Percentiles rank a stretch among this genome's conserved stretches.
Evolutionary conservation across 768 basidiomycete genomes (phyloP).

Genomic region (Crepidotus variabilis): DNA sequence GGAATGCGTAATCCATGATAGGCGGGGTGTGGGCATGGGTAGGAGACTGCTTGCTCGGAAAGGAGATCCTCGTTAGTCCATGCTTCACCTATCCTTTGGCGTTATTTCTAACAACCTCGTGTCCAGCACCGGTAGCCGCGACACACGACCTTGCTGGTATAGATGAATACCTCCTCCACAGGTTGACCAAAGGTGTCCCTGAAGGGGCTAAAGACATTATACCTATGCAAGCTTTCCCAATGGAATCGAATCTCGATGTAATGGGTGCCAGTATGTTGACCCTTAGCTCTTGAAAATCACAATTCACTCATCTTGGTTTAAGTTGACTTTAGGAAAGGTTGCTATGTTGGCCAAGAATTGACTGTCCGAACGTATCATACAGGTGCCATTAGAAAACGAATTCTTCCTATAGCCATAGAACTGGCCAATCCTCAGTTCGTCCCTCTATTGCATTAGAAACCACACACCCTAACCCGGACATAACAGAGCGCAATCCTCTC

Average conservation of each 20-base stretch:
- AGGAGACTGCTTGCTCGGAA: slow-evolving; percentile 64
- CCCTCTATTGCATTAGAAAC: neutral
- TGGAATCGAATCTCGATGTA: slow-evolving; percentile 91
- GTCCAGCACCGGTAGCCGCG: slow-evolving; percentile 47
- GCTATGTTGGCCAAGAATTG: slow-evolving; percentile 96
- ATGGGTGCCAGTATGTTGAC: slow-evolving; percentile 82
- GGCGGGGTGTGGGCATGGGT: slow-evolving; percentile 78
- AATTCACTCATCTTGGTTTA: neutral
- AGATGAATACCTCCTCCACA: slow-evolving; percentile 71
- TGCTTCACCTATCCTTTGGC: neutral
- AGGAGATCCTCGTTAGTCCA: slow-evolving; percentile 65
- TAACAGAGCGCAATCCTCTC: slow-evolving; percentile 2
- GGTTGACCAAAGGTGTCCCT: slow-evolving; percentile 80
- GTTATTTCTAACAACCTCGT: slow-evolving; percentile 1
- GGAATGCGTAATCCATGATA: slow-evolving; percentile 52
- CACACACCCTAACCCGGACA: slow-evolving; percentile 10
- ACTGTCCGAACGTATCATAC: slow-evolving; percentile 97
- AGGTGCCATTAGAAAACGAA: slow-evolving; percentile 85
- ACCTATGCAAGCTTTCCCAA: slow-evolving; percentile 79
- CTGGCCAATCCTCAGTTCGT: slow-evolving; percentile 31
- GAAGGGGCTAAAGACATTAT: slow-evolving; percentile 79
- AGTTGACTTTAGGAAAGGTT: slow-evolving; percentile 97
- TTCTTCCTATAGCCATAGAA: slow-evolving; percentile 72
- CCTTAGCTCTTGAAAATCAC: neutral
- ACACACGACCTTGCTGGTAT: slow-evolving; percentile 50